phyloP scores from a whole-genome alignment of 441 rosid species.

The Manihot esculenta region DNA sequence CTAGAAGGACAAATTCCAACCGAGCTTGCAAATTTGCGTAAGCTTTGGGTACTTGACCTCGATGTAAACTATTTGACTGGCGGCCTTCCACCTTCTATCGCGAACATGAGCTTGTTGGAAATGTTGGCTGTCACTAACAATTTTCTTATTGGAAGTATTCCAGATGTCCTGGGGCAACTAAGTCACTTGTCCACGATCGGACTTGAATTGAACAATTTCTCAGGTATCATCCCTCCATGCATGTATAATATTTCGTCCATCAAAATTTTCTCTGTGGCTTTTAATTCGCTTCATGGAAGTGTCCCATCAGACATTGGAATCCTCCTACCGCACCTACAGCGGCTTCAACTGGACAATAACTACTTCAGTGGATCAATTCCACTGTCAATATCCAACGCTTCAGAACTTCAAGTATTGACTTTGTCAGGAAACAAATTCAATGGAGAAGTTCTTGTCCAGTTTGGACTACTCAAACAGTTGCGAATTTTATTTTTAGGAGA shows the following conservation, averaged over 20 bases:
- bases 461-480: background rate
- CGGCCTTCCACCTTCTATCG: background rate
- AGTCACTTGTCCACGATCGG: background rate
- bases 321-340: background rate
- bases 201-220: background rate
- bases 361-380: background rate
- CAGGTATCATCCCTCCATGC: background rate
- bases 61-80: background rate
- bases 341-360: too few relatives aligned
- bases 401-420: background rate
- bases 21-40: conserved; percentile 2
- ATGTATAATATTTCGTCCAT: conserved; percentile 1
- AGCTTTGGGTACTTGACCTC: background rate
- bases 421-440: background rate
- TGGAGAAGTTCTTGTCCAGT: conserved; percentile 13
- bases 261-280: background rate
- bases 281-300: background rate
- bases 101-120: background rate
- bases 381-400: conserved; percentile 19
- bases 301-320: background rate
- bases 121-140: background rate
- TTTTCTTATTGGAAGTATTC: background rate
- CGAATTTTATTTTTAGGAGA: background rate
- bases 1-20: background rate
- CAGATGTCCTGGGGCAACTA: background rate